Evolutionary conservation across 306 rosid species (phyloP).

Genomic region (barrel medic (Medicago truncatula)): MtrunA17r5.0-ANR NC_053043.1:16891001-16891500

Average conservation of each 20-base stretch:
- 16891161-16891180: slow-evolving; percentile 62
- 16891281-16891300: not conserved
- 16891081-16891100: slow-evolving; percentile 30
- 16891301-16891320: not conserved
- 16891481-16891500: slow-evolving; percentile 78
- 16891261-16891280: slow-evolving; percentile 40
- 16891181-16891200: slow-evolving; percentile 4
- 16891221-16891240: slow-evolving; percentile 30
- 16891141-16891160: slow-evolving; percentile 45
- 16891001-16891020: not conserved
- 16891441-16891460: slow-evolving; percentile 67
- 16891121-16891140: slow-evolving; percentile 60
- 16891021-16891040: not conserved
- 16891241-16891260: slow-evolving; percentile 54
- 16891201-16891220: slow-evolving; percentile 21
- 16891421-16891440: slow-evolving; percentile 69
- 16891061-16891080: not conserved
- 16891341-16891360: not conserved
- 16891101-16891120: slow-evolving; percentile 54
- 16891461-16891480: slow-evolving; percentile 74
- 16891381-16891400: slow-evolving; percentile 74
- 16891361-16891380: slow-evolving; percentile 67
- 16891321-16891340: not conserved
- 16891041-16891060: not conserved
- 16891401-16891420: slow-evolving; percentile 56